phyloP scores from a whole-genome alignment of 306 rosid genomes.

The Pachyrhizus erosus region DNA sequence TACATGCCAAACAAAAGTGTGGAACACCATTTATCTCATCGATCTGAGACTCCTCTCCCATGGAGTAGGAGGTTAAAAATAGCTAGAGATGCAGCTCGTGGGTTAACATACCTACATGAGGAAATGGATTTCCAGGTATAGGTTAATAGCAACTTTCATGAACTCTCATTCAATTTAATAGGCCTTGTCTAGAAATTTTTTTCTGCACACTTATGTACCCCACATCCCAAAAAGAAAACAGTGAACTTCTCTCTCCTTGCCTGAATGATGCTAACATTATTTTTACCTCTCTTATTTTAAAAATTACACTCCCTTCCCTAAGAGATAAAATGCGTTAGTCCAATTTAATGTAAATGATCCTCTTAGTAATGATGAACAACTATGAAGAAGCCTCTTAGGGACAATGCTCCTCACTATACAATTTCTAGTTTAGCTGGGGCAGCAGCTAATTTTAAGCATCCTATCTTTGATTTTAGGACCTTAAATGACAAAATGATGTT shows the following conservation, averaged over 20 bases:
- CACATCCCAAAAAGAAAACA: constrained; percentile 9
- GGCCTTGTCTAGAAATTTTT: constrained; percentile 21
- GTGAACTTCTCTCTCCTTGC: background rate
- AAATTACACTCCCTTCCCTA: background rate
- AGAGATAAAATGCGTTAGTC: background rate
- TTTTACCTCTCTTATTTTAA: background rate
- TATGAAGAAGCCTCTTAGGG: background rate
- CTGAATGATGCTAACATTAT: background rate
- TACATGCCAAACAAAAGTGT: constrained; percentile 93
- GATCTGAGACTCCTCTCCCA: constrained; percentile 70
- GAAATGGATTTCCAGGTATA: constrained; percentile 93
- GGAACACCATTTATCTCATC: constrained; percentile 76
- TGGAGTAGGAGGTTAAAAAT: constrained; percentile 86
- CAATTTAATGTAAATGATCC: background rate
- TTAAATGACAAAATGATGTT: background rate
- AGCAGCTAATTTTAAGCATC: background rate
- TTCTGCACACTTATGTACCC: constrained; percentile 10
- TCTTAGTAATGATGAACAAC: background rate
- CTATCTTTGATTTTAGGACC: background rate
- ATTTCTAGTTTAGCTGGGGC: background rate
- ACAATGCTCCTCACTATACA: background rate
- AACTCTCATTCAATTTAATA: constrained; percentile 19
- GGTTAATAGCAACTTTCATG: constrained; percentile 40
- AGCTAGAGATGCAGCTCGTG: constrained; percentile 96
- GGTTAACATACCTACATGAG: constrained; percentile 87